Percentiles rank a stretch among this genome's conserved stretches.
These are phyloP conservation scores for Borovskyia barvae DNA, from an alignment of 208 protist genomes.

Conservation along the genomic window DNA sequence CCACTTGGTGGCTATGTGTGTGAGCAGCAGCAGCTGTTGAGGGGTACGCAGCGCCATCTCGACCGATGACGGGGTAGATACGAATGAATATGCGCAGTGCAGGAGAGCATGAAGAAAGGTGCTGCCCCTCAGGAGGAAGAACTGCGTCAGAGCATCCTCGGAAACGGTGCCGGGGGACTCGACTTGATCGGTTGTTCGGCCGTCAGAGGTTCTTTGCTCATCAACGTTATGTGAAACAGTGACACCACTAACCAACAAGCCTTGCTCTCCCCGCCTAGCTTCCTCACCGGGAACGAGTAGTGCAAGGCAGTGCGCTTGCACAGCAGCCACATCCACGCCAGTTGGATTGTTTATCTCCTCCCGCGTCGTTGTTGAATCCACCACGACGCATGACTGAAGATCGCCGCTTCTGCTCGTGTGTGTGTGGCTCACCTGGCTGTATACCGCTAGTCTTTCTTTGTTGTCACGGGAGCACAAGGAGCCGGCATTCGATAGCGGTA, in stretches of 20 bases:
- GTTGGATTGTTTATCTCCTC: too few relatives aligned
- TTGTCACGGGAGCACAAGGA: not conserved
- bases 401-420: too few relatives aligned
- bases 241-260: too few relatives aligned
- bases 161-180: not conserved
- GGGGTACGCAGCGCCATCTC: conserved; percentile 3
- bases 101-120: conserved; percentile 23
- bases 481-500: not conserved
- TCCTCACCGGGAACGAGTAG: not conserved
- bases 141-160: conserved; percentile 2
- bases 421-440: too few relatives aligned
- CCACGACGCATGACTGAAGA: too few relatives aligned
- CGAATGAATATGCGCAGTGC: conserved; percentile 8
- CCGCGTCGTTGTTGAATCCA: too few relatives aligned
- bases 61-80: conserved; percentile 1
- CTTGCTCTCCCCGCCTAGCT: too few relatives aligned
- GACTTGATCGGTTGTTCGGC: not conserved
- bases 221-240: too few relatives aligned
- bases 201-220: too few relatives aligned
- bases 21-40: conserved; percentile 16
- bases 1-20: conserved; percentile 6
- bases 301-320: not conserved
- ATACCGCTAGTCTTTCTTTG: too few relatives aligned
- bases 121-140: conserved; percentile 10
- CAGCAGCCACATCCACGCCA: not conserved